Percentiles rank a stretch among this genome's conserved stretches.
Conservation (phyloP, 1,284 basidiomycete genomes). For the Cutaneotrichosporon sp. region DNA sequence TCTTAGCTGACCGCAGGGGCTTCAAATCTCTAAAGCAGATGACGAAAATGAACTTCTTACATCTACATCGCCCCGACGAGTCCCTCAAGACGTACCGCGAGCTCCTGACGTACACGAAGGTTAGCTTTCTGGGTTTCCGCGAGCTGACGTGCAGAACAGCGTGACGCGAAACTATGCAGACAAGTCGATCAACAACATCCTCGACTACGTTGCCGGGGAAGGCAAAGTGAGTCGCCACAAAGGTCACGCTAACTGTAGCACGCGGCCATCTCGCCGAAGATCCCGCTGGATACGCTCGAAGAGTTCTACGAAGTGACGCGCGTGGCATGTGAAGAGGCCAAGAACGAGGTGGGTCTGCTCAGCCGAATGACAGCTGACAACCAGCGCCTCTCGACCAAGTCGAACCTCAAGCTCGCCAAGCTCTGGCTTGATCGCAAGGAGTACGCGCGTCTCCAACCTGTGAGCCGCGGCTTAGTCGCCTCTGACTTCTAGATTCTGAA, state of each 20-base stretch:
- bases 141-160: constrained; percentile 29
- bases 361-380: constrained; percentile 1
- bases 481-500: constrained; percentile 49
- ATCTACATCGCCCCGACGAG: constrained; percentile 72
- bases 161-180: constrained; percentile 66
- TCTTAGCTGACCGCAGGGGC: constrained; percentile 63
- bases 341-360: constrained; percentile 74
- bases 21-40: constrained; percentile 99
- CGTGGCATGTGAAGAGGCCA: constrained; percentile 82
- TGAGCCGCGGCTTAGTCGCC: constrained; percentile 44
- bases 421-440: constrained; percentile 95
- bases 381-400: constrained; percentile 89
- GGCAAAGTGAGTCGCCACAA: constrained; percentile 63
- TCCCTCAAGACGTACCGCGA: constrained; percentile 82
- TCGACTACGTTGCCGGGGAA: constrained; percentile 92
- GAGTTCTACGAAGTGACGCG: constrained; percentile 94
- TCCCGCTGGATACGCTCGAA: constrained; percentile 85
- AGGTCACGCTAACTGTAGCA: constrained; percentile 31
- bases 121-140: constrained; percentile 24
- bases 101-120: constrained; percentile 85
- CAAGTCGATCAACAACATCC: constrained; percentile 96
- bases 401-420: constrained; percentile 94
- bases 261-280: constrained; percentile 53
- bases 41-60: constrained; percentile 88
- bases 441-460: constrained; percentile 77